A percentile compares a stretch with the other conserved stretches of the same genome.
phyloP scores from a whole-genome alignment of 495 filamentous ascomycete species.

The Pseudotulostoma volvatum region DNA sequence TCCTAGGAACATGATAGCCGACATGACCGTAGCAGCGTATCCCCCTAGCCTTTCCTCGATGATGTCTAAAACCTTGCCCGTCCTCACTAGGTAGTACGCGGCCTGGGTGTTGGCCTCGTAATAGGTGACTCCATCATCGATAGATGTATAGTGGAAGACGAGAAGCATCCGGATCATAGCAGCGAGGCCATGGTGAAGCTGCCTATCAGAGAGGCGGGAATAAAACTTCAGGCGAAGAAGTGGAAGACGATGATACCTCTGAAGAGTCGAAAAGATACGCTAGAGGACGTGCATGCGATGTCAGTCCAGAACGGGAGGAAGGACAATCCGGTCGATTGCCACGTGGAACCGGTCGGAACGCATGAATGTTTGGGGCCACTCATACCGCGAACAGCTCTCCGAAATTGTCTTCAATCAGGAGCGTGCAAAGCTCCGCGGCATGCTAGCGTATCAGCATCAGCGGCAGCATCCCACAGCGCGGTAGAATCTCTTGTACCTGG shows the following conservation, averaged over 20 bases:
- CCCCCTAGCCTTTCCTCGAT: slow-evolving; percentile 53
- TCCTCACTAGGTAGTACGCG: slow-evolving; percentile 63
- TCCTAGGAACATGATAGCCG: slow-evolving; percentile 59
- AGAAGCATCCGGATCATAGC: slow-evolving; percentile 82
- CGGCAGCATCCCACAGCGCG: background rate
- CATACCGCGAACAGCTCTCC: slow-evolving; percentile 83
- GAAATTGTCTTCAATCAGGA: slow-evolving; percentile 76
- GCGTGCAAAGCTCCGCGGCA: slow-evolving; percentile 64
- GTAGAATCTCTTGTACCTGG: slow-evolving; percentile 23
- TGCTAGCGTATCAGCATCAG: slow-evolving; percentile 24
- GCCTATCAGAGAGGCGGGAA: slow-evolving; percentile 46
- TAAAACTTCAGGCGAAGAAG: slow-evolving; percentile 47
- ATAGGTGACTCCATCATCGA: slow-evolving; percentile 43
- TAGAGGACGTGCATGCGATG: slow-evolving; percentile 15
- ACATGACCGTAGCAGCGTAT: slow-evolving; percentile 51
- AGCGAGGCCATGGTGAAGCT: slow-evolving; percentile 60
- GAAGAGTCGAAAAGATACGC: slow-evolving; percentile 67
- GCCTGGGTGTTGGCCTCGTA: slow-evolving; percentile 65
- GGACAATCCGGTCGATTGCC: too few relatives aligned
- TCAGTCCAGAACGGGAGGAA: slow-evolving; percentile 1
- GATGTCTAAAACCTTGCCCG: slow-evolving; percentile 66
- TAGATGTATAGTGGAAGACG: slow-evolving; percentile 53
- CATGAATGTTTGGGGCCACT: slow-evolving; percentile 6
- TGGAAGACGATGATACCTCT: slow-evolving; percentile 59
- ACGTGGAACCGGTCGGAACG: slow-evolving; percentile 3